Evolutionary conservation across 1,284 basidiomycete genomes (phyloP).

Genomic region (Moesziomyces sp.): DNA sequence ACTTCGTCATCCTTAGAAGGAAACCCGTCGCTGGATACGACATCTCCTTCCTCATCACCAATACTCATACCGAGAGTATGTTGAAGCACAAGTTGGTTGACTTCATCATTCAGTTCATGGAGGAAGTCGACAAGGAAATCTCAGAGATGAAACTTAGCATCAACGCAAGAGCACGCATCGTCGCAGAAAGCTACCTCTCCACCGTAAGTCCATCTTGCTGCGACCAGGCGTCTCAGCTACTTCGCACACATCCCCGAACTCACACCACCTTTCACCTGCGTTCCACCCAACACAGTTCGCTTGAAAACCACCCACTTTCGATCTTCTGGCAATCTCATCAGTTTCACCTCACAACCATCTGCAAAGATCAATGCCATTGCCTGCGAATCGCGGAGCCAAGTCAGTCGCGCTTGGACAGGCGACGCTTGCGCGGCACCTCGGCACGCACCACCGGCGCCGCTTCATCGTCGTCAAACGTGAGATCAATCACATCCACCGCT

Average conservation of each 20-base stretch:
- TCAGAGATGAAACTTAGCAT: conserved; percentile 79
- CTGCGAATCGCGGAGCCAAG: neutral
- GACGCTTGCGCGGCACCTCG: conserved; percentile 13
- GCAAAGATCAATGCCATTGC: too few relatives aligned
- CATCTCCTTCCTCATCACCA: conserved; percentile 98
- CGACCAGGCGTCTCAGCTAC: neutral
- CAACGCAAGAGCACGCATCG: conserved; percentile 94
- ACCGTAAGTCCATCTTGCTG: conserved; percentile 40
- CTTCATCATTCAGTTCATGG: conserved; percentile 99
- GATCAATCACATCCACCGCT: conserved; percentile 27
- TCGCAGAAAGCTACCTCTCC: conserved; percentile 77
- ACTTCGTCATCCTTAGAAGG: conserved; percentile 92
- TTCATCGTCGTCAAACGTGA: conserved; percentile 43
- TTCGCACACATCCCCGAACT: too few relatives aligned
- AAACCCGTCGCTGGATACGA: conserved; percentile 91
- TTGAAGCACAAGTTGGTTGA: conserved; percentile 99
- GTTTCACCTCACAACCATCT: too few relatives aligned
- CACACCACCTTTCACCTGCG: too few relatives aligned
- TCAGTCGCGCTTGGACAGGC: conserved; percentile 29
- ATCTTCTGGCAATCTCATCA: neutral
- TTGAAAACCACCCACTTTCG: too few relatives aligned
- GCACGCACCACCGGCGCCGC: neutral
- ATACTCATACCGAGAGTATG: conserved; percentile 96
- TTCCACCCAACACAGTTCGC: conserved; percentile 2
- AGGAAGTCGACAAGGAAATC: conserved; percentile 93